Evolutionary conservation across 2,329 filamentous ascomycete genomes (phyloP).

Genomic region (Penicillium sp.): DNA sequence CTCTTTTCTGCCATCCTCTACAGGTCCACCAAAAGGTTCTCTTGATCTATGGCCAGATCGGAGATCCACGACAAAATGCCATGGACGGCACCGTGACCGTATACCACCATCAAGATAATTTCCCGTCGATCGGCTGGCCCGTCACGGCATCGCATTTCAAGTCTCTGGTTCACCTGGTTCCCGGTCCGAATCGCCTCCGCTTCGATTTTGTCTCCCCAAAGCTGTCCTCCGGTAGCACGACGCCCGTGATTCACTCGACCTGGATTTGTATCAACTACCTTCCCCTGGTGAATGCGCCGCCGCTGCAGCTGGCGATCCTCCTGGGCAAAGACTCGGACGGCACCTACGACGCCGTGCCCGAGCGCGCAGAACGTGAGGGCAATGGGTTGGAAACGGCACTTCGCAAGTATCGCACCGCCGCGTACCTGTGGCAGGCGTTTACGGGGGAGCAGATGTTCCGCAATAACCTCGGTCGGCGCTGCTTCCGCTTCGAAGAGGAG

Average conservation of each 20-base stretch:
- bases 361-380: constrained; percentile 69
- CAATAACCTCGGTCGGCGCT: constrained; percentile 76
- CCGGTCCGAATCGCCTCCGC: constrained; percentile 79
- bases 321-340: constrained; percentile 81
- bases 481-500: constrained; percentile 89
- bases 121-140: constrained; percentile 79
- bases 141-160: constrained; percentile 89
- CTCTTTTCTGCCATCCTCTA: background rate
- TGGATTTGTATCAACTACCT: constrained; percentile 83
- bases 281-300: constrained; percentile 69
- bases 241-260: constrained; percentile 66
- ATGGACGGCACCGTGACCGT: constrained; percentile 76
- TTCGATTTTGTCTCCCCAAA: constrained; percentile 86
- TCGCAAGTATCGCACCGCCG: constrained; percentile 88
- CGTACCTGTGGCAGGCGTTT: constrained; percentile 95
- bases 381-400: constrained; percentile 75
- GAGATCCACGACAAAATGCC: constrained; percentile 60
- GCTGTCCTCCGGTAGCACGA: constrained; percentile 57
- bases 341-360: constrained; percentile 75
- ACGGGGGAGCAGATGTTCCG: constrained; percentile 95
- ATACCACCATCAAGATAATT: constrained; percentile 74
- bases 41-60: constrained; percentile 73
- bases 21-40: constrained; percentile 90
- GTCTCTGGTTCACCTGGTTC: constrained; percentile 79
- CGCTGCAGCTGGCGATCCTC: constrained; percentile 82